Base-by-base conservation (phyloP, 2,329 filamentous ascomycete species). In the Fusarium clavum region DNA sequence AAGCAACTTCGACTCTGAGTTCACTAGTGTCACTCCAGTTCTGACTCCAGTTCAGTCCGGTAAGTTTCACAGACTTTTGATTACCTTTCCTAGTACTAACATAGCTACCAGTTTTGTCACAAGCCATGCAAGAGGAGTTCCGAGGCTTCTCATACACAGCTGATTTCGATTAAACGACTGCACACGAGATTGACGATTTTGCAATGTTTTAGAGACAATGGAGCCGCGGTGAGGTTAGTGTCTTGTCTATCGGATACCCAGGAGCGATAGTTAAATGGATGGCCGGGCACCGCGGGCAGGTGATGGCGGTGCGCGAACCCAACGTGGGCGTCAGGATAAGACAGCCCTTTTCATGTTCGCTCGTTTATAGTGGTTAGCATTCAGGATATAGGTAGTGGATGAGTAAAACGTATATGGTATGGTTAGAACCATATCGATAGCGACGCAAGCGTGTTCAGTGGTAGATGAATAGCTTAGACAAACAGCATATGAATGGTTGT, bases 51-150 rank as follows among this genome's bases (percentile, higher is more conserved):
- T 99, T 58, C 94, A 98, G 83, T 97, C 94, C 82, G 94, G 94
- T 97, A 92, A 84, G 92, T 86, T 16, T 25, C 24, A 20, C 30
- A 14, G 7, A 25, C n/a, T 25, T 16, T 25, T 20, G 10, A 22
- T 47, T 68, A 2, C 29, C 3, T 18, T 20, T 9, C 8, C 69
- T 63, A 61, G 22, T 62, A 49, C 77, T 83, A 70, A 79, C 61
- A 27, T 6, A 10, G 16, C 7, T 6, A 1, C 73, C 18, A 97
- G 96, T 99, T 46, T 87, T 99, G 70, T 97, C 95, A 29, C 96
- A 98, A 85, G 94, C 94, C 45, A 98, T 98, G 94, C 96, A 99
- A 84, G 96, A 99, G 84, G 94, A 99, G 81, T 99, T 99, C 91
- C 90, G 96, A 64, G 96, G 96, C 72, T 99, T 99, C 85, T 98